Evolutionary conservation across 1,284 basidiomycete genomes (phyloP), one percentile per base, ranked within the genome.

Genomic region (Cronartium quercuum): DNA sequence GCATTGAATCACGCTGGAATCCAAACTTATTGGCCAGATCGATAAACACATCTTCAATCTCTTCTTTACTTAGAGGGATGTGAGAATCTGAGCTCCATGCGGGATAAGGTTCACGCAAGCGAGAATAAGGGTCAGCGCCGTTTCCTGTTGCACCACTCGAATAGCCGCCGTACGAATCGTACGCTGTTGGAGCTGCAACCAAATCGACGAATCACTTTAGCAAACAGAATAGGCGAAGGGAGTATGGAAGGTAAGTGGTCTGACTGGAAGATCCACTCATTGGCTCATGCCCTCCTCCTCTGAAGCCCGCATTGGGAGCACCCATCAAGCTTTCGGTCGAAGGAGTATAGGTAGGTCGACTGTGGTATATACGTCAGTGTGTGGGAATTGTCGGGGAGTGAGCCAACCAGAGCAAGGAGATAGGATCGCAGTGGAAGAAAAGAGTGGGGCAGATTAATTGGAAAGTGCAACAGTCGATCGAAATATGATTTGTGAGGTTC

Each of bases 11-110:
- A 76, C 90, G 86, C 84, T 94, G 95, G 82, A 99, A 98, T 78
- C 95, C 96, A 83, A 98, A 99, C 84, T 98, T 99, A 86, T 98
- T 94, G 42, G 94, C 90, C 34, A 98, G 86, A 84, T 98, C 96
- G 77, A 98, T 89, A 81, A 98, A 93, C 70, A 98, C 92, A 82
- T 99, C 95, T 83, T 98, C 95, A 76, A 98, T 98, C 84, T 98
- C 96, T 80, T 98, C 95, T 84, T 97, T 98, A 41, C 93, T 94
- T 12, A 98, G 85, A 13, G 95, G 95, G 76, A 97, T 96, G 79
- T 93, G 89, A 67, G 91, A 89, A 76, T 97, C 94, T 57, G 89
- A 84, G 18, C 89, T 89, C 95, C 96, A 98, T 0, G 94, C 92
- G 0, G 95, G 93, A 79, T 95, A 94, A 21, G 91, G 87, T 79